Evolutionary conservation across 257 asterid species (phyloP).

Genomic region (Cordia subcordata): DNA sequence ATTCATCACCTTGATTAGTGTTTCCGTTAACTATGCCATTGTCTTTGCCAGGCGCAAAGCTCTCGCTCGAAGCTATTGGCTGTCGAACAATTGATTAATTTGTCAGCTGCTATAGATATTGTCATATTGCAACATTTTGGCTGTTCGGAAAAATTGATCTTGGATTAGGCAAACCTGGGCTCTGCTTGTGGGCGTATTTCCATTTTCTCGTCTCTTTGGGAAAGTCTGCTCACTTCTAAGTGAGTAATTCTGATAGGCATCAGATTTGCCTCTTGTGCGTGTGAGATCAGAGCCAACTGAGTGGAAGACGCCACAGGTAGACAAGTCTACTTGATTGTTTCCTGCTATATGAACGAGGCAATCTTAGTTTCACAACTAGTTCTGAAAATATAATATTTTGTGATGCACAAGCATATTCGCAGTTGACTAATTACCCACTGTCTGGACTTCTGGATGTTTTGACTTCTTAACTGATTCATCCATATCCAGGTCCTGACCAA

Average conservation of each 20-base stretch:
- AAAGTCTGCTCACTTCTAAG: conserved; percentile 42
- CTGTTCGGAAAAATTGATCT: conserved; percentile 1
- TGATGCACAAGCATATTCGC: conserved; percentile 1
- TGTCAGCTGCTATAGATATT: background rate
- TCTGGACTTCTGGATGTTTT: conserved; percentile 28
- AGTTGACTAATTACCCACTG: conserved; percentile 29
- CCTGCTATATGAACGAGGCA: conserved; percentile 23
- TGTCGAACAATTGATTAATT: conserved; percentile 12
- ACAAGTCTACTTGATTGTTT: conserved; percentile 50
- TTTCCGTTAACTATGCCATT: conserved; percentile 35
- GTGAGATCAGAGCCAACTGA: conserved; percentile 89
- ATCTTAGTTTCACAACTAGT: background rate
- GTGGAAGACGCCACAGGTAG: conserved; percentile 91
- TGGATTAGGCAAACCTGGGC: conserved; percentile 43
- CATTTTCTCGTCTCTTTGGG: conserved; percentile 44
- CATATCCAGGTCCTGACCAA: conserved; percentile 51
- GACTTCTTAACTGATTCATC: conserved; percentile 37
- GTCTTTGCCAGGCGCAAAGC: conserved; percentile 57
- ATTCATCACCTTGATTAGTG: conserved; percentile 24
- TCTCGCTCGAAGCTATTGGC: conserved; percentile 83
- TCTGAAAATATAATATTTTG: background rate
- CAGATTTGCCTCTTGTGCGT: conserved; percentile 55
- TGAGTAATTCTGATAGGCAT: conserved; percentile 37
- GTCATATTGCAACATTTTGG: background rate
- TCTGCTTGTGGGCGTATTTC: conserved; percentile 69